These are phyloP conservation scores for Fusarium sp. DNA, from an alignment of 2,329 filamentous ascomycete genomes.

Conservation along the genomic window DNA sequence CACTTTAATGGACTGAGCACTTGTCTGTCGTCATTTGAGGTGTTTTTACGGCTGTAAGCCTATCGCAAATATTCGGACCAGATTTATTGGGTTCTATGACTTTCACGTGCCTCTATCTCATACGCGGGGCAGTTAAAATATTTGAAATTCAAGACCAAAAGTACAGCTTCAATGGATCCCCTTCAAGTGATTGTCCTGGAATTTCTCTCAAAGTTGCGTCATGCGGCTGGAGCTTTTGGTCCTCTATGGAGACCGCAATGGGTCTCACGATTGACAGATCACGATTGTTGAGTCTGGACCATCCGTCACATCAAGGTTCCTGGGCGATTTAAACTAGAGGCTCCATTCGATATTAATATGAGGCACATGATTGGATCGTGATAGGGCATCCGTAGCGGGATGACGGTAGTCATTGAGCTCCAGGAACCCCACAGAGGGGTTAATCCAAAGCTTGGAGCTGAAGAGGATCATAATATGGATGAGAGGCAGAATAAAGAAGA, in stretches of 20 bases:
- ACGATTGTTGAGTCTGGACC: conserved; percentile 33
- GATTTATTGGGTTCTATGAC: too few relatives aligned
- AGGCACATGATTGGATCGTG: conserved; percentile 37
- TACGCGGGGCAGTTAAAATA: not conserved
- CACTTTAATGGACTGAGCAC: not conserved
- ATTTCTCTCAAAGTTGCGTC: conserved; percentile 22
- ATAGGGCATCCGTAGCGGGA: conserved; percentile 19
- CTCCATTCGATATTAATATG: conserved; percentile 37
- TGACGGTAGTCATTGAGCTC: conserved; percentile 25
- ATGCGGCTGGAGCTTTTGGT: conserved; percentile 20
- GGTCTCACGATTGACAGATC: conserved; percentile 24
- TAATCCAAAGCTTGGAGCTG: conserved; percentile 8
- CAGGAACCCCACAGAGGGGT: conserved; percentile 40
- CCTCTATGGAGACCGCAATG: conserved; percentile 26
- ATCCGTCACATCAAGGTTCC: conserved; percentile 30
- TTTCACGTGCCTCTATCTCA: not conserved
- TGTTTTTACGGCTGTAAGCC: not conserved
- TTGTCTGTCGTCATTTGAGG: not conserved
- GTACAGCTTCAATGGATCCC: not conserved
- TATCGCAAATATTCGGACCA: not conserved
- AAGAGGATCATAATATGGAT: conserved; percentile 20
- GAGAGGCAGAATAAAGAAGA: not conserved
- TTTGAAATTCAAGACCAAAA: not conserved
- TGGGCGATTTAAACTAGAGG: conserved; percentile 16
- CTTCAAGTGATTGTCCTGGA: not conserved